Conservation (phyloP, 495 filamentous ascomycete species). For the Bathelium albidoporum region DNA sequence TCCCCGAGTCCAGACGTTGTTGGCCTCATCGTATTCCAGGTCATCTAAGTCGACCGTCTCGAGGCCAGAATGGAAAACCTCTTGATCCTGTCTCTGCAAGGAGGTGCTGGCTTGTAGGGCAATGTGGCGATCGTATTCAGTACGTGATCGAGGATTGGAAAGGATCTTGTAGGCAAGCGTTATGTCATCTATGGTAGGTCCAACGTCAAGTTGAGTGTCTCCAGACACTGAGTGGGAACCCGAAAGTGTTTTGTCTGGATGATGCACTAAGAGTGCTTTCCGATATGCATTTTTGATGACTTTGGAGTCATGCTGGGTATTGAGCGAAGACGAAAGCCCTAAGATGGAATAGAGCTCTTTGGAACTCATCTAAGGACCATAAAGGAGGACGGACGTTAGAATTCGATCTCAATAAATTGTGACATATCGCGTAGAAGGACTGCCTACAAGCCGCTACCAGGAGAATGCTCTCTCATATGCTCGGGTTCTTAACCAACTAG, state of each 20-base stretch:
- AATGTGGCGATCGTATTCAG: constrained; percentile 55
- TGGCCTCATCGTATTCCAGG: constrained; percentile 41
- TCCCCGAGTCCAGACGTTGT: constrained; percentile 48
- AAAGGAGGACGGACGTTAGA: neutral
- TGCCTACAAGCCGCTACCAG: no score
- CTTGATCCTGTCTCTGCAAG: constrained; percentile 11
- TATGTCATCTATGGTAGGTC: constrained; percentile 62
- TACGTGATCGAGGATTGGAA: constrained; percentile 44
- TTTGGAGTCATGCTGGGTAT: constrained; percentile 11
- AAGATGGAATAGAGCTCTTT: neutral
- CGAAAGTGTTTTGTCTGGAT: constrained; percentile 60
- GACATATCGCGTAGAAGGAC: no score
- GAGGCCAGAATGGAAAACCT: constrained; percentile 53
- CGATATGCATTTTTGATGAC: constrained; percentile 68
- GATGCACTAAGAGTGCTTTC: constrained; percentile 63
- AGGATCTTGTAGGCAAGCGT: constrained; percentile 64
- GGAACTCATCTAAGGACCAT: neutral
- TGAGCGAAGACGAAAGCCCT: neutral
- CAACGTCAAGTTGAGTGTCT: neutral
- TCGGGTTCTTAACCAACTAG: no score
- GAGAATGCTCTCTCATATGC: no score
- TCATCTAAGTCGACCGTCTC: constrained; percentile 82
- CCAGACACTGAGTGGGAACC: constrained; percentile 1
- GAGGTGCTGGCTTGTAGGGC: constrained; percentile 26
- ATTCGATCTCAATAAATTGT: neutral